Percentiles rank a stretch among this genome's conserved stretches.
phyloP scores from a whole-genome alignment of 164 flowering plant species.

The Akebia trifoliata region DNA sequence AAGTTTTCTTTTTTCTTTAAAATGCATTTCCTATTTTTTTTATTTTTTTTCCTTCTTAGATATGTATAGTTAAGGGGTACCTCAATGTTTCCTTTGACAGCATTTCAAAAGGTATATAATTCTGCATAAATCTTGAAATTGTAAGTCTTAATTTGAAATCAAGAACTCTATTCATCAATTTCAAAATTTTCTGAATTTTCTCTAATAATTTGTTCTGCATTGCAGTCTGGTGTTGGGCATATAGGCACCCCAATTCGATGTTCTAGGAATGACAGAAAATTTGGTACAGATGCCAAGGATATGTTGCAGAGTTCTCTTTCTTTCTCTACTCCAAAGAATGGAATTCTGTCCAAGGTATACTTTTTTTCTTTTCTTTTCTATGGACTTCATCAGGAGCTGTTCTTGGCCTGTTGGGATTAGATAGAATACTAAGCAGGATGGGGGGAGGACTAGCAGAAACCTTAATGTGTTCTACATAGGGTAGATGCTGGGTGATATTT shows the following conservation, averaged over 20 bases:
- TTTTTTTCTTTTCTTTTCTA: conserved; percentile 1
- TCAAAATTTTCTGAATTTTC: background rate
- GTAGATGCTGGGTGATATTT: too few species aligned
- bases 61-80: too few species aligned
- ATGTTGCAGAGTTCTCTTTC: conserved; percentile 39
- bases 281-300: conserved; percentile 36
- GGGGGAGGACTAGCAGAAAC: too few species aligned
- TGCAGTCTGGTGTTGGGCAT: conserved; percentile 48
- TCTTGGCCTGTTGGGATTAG: background rate
- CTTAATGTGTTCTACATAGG: too few species aligned
- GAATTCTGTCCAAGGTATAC: conserved; percentile 47
- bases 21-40: too few species aligned
- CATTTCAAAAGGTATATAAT: too few species aligned
- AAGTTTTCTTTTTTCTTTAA: too few species aligned
- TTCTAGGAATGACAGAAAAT: conserved; percentile 23
- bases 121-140: too few species aligned
- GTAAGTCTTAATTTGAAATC: background rate
- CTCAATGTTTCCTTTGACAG: too few species aligned
- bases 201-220: background rate
- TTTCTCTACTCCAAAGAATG: conserved; percentile 41
- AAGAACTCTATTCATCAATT: background rate
- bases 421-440: background rate
- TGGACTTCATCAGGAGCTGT: background rate
- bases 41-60: too few species aligned
- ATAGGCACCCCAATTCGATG: conserved; percentile 23